Percentiles rank a stretch among this genome's conserved stretches.
Conservation (phyloP, 2,329 filamentous ascomycete genomes). For the Raffaelea albimanens region DNA sequence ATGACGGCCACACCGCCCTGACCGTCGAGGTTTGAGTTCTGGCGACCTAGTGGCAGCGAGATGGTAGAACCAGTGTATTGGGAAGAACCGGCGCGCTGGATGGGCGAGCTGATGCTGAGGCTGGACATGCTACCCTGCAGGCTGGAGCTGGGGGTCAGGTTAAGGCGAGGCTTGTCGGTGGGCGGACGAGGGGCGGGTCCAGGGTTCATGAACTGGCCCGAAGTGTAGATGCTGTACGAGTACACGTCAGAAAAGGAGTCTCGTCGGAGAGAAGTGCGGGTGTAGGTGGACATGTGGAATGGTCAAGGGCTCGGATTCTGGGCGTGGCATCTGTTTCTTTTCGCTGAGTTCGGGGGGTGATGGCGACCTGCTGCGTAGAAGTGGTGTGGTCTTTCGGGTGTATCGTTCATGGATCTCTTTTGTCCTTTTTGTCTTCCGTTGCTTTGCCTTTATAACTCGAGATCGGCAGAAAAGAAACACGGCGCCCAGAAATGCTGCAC, state of each 20-base stretch:
- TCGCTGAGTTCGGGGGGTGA: too few species aligned
- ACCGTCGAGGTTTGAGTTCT: slow-evolving; percentile 49
- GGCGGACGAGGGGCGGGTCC: slow-evolving; percentile 89
- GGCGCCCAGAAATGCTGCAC: too few species aligned
- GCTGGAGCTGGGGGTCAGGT: slow-evolving; percentile 61
- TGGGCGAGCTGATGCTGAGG: slow-evolving; percentile 60
- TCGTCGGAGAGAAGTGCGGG: too few species aligned
- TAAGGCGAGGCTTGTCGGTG: slow-evolving; percentile 64
- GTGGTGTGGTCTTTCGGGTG: not conserved
- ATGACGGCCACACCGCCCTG: slow-evolving; percentile 62
- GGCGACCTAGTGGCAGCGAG: slow-evolving; percentile 58
- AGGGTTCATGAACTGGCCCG: slow-evolving; percentile 85
- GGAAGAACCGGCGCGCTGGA: slow-evolving; percentile 55
- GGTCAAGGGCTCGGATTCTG: not conserved
- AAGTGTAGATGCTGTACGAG: slow-evolving; percentile 41
- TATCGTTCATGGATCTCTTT: not conserved
- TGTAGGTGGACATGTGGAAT: too few species aligned
- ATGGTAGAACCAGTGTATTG: slow-evolving; percentile 61
- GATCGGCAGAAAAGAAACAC: too few species aligned
- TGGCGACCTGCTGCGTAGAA: too few species aligned
- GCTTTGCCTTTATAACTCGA: too few species aligned
- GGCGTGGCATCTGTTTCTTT: not conserved
- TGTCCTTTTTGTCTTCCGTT: not conserved
- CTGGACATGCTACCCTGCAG: slow-evolving; percentile 71
- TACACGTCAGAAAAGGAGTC: not conserved